Conservation (phyloP, 768 basidiomycete species). For the Mycena filopes region DNA sequence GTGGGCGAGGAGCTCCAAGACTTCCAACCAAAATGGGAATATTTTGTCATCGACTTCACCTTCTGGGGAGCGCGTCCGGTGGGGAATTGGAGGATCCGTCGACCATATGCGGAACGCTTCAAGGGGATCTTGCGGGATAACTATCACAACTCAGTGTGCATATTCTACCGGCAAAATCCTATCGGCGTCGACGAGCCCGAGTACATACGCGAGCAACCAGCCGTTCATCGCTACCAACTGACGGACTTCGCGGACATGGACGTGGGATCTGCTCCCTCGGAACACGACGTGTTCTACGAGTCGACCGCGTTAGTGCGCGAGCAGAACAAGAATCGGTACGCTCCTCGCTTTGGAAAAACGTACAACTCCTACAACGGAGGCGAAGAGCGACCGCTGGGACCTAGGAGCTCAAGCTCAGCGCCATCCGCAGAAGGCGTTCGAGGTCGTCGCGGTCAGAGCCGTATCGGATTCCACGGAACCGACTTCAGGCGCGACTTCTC, state of each 20-base stretch:
- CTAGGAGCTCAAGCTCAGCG: too few relatives aligned
- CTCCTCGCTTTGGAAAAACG: too few relatives aligned
- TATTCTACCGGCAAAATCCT: conserved; percentile 1
- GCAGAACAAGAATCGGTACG: background rate
- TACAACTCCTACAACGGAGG: too few relatives aligned
- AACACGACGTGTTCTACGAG: background rate
- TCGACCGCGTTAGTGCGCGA: background rate
- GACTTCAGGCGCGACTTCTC: too few relatives aligned
- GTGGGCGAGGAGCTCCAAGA: too few relatives aligned
- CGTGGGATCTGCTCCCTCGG: background rate
- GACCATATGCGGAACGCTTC: background rate
- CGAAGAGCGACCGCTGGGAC: too few relatives aligned
- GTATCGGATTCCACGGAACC: too few relatives aligned
- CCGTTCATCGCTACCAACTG: background rate
- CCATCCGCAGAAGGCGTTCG: too few relatives aligned
- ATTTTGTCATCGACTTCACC: background rate
- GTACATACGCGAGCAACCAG: background rate
- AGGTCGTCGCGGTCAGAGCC: too few relatives aligned
- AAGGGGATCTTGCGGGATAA: background rate
- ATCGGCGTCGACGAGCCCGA: background rate
- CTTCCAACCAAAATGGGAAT: background rate
- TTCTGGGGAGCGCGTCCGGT: background rate
- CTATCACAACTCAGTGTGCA: background rate
- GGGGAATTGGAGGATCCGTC: background rate
- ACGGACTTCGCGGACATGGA: background rate